Conservation (phyloP, 164 flowering plant species). For the Magnolia changhungtana region DNA sequence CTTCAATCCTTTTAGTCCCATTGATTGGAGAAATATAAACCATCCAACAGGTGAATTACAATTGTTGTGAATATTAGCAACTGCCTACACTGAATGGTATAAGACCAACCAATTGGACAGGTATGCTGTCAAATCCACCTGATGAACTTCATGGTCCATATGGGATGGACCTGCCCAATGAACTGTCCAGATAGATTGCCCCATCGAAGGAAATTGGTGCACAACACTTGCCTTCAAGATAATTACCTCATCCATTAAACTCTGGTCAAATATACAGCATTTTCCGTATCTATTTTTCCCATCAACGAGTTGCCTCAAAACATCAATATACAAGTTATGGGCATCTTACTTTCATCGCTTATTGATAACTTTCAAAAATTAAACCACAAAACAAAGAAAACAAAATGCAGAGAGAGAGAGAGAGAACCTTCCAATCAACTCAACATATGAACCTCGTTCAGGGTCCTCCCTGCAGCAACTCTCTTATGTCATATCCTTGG, state of each 20-base stretch:
- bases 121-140: too few species aligned
- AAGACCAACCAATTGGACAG: too few species aligned
- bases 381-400: not conserved
- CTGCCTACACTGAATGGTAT: too few species aligned
- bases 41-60: too few species aligned
- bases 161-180: too few species aligned
- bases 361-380: not conserved
- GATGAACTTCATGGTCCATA: too few species aligned
- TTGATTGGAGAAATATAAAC: too few species aligned
- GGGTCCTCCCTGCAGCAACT: conserved; percentile 69
- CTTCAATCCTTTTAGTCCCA: too few species aligned
- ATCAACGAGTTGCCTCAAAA: not conserved
- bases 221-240: not conserved
- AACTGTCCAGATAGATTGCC: too few species aligned
- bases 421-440: not conserved
- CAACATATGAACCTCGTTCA: conserved; percentile 17
- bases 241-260: not conserved
- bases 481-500: conserved; percentile 88
- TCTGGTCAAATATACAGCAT: not conserved
- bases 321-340: not conserved
- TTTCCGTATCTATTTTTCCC: not conserved
- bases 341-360: not conserved
- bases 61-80: too few species aligned
- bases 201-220: not conserved
- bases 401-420: too few species aligned